phyloP scores from a whole-genome alignment of 2,329 filamentous ascomycete species.

The Dryadomyces quercivorus region DNA sequence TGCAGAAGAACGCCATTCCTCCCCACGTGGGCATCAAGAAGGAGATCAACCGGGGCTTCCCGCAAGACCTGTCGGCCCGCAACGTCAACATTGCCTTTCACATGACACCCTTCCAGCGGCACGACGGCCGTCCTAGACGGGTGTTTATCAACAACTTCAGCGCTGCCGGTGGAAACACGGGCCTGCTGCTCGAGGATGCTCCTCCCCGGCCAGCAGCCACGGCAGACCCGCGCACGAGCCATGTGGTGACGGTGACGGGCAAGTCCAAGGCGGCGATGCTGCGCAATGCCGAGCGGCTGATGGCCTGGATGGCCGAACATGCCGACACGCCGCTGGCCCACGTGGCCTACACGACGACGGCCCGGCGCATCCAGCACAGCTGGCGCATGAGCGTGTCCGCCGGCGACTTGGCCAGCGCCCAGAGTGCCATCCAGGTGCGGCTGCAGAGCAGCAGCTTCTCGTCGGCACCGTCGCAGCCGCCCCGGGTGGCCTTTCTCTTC shows the following conservation, averaged over 20 bases:
- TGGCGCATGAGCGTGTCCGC: conserved; percentile 38
- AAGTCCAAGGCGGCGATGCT: conserved; percentile 44
- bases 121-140: conserved; percentile 31
- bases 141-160: conserved; percentile 58
- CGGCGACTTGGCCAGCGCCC: conserved; percentile 27
- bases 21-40: conserved; percentile 57
- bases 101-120: conserved; percentile 35
- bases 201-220: conserved; percentile 23
- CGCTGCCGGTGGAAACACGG: conserved; percentile 61
- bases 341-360: conserved; percentile 57
- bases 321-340: conserved; percentile 40
- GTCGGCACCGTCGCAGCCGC: conserved; percentile 29
- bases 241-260: conserved; percentile 47
- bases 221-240: conserved; percentile 39
- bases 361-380: conserved; percentile 48
- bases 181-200: conserved; percentile 51
- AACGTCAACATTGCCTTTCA: conserved; percentile 47
- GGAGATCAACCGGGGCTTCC: conserved; percentile 47
- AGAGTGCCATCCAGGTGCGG: conserved; percentile 26
- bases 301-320: conserved; percentile 39
- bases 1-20: conserved; percentile 49
- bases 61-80: conserved; percentile 41
- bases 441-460: conserved; percentile 28
- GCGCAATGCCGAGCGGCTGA: conserved; percentile 42
- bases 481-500: conserved; percentile 40